Percentiles rank a stretch among this genome's conserved stretches.
Conservation (phyloP, 2,329 filamentous ascomycete species). For the Didymosphaeria variabile region DNA sequence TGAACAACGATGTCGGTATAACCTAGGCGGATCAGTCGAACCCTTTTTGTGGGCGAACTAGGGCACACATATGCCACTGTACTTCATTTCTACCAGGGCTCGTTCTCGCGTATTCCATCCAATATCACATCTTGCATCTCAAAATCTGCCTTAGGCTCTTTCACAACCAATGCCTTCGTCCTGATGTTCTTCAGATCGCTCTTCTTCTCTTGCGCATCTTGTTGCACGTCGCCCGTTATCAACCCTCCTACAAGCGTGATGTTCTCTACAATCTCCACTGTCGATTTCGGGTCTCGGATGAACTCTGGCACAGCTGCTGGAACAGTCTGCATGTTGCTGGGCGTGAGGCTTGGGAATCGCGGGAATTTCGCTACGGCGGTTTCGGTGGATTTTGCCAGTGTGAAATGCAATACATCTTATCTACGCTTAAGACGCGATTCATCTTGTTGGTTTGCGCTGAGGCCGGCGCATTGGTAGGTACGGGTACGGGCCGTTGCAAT, state of each 20-base stretch:
- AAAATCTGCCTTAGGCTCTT: conserved; percentile 15
- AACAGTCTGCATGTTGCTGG: background rate
- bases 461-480: background rate
- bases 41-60: too few relatives aligned
- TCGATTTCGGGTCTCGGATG: background rate
- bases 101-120: conserved; percentile 46
- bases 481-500: conserved; percentile 3
- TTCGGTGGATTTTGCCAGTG: background rate
- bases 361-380: background rate
- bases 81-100: conserved; percentile 63
- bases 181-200: conserved; percentile 9
- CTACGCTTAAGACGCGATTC: too few relatives aligned
- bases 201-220: background rate
- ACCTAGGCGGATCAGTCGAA: conserved; percentile 4
- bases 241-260: background rate
- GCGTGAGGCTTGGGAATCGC: background rate
- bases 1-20: conserved; percentile 63
- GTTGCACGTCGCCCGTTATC: background rate
- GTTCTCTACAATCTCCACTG: background rate
- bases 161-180: conserved; percentile 17
- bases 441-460: background rate
- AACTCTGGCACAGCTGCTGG: background rate
- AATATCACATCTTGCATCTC: conserved; percentile 16
- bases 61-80: conserved; percentile 58
- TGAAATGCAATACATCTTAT: background rate